These are phyloP conservation scores for Claviceps quebecensis DNA, from an alignment of 2,329 filamentous ascomycete genomes.

Conservation along the genomic window DNA sequence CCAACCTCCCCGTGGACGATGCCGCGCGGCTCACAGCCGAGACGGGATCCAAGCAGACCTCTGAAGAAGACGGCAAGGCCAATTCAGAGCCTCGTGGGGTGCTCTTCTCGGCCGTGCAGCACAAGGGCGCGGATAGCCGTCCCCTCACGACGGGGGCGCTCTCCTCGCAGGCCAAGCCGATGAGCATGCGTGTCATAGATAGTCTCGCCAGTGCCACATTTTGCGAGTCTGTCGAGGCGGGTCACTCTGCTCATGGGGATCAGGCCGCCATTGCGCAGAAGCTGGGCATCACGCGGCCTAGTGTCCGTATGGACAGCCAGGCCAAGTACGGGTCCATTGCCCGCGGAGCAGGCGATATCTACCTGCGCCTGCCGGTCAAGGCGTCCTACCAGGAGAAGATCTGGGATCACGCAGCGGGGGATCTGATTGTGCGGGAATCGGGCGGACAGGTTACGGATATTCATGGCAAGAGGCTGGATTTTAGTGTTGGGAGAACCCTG, in stretches of 20 bases:
- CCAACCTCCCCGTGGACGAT: conserved; percentile 86
- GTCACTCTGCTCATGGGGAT: conserved; percentile 79
- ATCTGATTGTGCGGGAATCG: conserved; percentile 85
- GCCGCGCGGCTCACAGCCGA: conserved; percentile 42
- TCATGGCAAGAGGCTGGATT: conserved; percentile 72
- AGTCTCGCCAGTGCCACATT: conserved; percentile 74
- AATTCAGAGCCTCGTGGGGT: conserved; percentile 43
- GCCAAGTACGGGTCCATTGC: conserved; percentile 96
- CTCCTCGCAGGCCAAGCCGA: conserved; percentile 37
- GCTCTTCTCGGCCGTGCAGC: conserved; percentile 70
- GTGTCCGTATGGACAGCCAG: conserved; percentile 93
- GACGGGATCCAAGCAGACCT: conserved; percentile 59
- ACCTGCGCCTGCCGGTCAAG: conserved; percentile 74
- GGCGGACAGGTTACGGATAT: conserved; percentile 87
- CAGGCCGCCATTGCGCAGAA: conserved; percentile 66
- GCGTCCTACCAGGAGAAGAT: conserved; percentile 96
- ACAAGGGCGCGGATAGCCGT: conserved; percentile 67
- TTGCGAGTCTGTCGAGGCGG: conserved; percentile 92
- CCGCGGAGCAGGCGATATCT: conserved; percentile 84
- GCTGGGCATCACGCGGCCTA: conserved; percentile 77
- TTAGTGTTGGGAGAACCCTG: conserved; percentile 72
- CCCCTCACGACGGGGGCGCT: conserved; percentile 45
- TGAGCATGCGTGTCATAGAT: conserved; percentile 64
- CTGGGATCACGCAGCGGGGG: conserved; percentile 95
- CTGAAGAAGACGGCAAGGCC: conserved; percentile 30